These are phyloP conservation scores for Pseudogymnoascus sp. DNA, from an alignment of 2,329 filamentous ascomycete genomes.

Conservation along the genomic window DNA sequence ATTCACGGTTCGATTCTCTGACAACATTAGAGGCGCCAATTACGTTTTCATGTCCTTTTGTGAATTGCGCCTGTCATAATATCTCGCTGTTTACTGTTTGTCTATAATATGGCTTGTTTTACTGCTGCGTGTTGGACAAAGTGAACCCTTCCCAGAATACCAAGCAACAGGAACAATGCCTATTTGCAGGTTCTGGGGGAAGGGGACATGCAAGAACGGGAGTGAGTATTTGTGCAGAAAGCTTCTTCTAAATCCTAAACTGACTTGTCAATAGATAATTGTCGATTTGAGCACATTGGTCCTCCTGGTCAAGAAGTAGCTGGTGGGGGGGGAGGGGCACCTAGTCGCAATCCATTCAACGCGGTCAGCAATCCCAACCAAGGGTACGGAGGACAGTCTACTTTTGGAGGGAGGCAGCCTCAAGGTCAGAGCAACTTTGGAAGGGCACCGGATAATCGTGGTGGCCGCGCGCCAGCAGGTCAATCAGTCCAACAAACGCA, in stretches of 20 bases:
- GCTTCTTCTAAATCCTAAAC: background rate
- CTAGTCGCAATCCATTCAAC: slow-evolving; percentile 14
- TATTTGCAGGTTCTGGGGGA: slow-evolving; percentile 54
- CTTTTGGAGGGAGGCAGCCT: slow-evolving; percentile 11
- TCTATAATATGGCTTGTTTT: slow-evolving; percentile 2
- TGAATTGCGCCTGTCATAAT: background rate
- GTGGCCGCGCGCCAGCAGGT: slow-evolving; percentile 11
- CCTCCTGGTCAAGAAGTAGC: slow-evolving; percentile 8
- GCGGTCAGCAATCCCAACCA: slow-evolving; percentile 17
- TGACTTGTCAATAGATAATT: slow-evolving; percentile 35
- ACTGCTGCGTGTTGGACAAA: background rate
- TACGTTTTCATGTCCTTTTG: background rate
- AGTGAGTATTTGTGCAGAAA: slow-evolving; percentile 34
- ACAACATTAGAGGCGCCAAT: background rate
- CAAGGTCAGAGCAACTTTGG: slow-evolving; percentile 15
- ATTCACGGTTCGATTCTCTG: background rate
- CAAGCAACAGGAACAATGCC: slow-evolving; percentile 31
- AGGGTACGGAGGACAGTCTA: background rate
- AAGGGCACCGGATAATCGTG: background rate
- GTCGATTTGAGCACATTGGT: slow-evolving; percentile 43
- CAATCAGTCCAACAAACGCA: slow-evolving; percentile 8
- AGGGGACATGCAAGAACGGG: slow-evolving; percentile 59
- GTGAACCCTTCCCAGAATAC: slow-evolving; percentile 24
- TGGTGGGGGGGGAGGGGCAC: background rate
- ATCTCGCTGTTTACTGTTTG: background rate